phyloP scores from a whole-genome alignment of 2,329 filamentous ascomycete species.

The Aspergillus versicolor region DNA sequence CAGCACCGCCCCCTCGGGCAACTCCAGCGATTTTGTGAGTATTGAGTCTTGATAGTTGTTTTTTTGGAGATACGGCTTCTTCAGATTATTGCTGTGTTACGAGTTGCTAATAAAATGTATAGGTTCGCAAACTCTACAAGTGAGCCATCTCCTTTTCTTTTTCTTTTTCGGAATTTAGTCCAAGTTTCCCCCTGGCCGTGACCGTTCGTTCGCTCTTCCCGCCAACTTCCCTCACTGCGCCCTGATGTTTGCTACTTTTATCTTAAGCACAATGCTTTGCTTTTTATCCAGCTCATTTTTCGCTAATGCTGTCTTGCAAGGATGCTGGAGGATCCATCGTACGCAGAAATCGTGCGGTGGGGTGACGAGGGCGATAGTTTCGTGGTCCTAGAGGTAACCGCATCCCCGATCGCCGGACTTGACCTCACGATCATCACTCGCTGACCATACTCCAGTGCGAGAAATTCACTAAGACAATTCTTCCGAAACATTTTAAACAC shows the following conservation, averaged over 20 bases:
- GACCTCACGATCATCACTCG: slow-evolving; percentile 8
- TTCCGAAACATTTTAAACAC: slow-evolving; percentile 98
- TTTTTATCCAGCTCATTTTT: not conserved
- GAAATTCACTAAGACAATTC: slow-evolving; percentile 94
- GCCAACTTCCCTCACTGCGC: slow-evolving; percentile 3
- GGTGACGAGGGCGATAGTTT: slow-evolving; percentile 93
- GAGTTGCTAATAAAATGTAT: slow-evolving; percentile 28
- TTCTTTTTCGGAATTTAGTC: slow-evolving; percentile 8
- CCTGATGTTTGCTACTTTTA: slow-evolving; percentile 2
- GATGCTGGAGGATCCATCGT: slow-evolving; percentile 94
- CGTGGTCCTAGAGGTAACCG: slow-evolving; percentile 84
- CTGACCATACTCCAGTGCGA: slow-evolving; percentile 67
- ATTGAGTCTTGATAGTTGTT: slow-evolving; percentile 14
- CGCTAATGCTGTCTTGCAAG: slow-evolving; percentile 46
- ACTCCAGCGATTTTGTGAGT: slow-evolving; percentile 94
- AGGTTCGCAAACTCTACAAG: slow-evolving; percentile 99
- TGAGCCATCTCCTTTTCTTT: slow-evolving; percentile 50
- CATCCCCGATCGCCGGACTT: slow-evolving; percentile 9
- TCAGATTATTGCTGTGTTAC: slow-evolving; percentile 13
- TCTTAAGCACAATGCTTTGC: slow-evolving; percentile 2
- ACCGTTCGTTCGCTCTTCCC: slow-evolving; percentile 8
- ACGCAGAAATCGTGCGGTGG: slow-evolving; percentile 92
- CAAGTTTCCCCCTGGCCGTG: slow-evolving; percentile 2
- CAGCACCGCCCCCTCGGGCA: slow-evolving; percentile 60
- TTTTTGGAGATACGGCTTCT: slow-evolving; percentile 16